phyloP scores from a whole-genome alignment of 2,329 filamentous ascomycete species.

The Sclerotinia spermophila region DNA sequence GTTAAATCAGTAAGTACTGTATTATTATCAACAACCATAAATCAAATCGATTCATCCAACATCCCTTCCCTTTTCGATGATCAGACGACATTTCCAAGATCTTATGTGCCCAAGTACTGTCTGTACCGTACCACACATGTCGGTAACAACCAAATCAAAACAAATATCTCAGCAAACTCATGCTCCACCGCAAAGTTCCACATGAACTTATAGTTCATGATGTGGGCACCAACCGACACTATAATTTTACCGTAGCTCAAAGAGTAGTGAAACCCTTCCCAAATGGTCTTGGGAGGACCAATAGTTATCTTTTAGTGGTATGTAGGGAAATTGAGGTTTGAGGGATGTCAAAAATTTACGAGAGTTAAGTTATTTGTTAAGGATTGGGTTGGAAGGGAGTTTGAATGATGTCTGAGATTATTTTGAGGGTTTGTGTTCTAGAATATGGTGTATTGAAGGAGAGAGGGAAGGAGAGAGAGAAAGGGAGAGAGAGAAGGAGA shows the following conservation, averaged over 20 bases:
- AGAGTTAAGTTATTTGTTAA: no score
- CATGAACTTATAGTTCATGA: neutral
- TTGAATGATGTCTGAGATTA: neutral
- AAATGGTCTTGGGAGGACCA: slow-evolving; percentile 3
- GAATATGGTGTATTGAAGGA: neutral
- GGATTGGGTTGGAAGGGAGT: neutral
- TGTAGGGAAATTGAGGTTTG: slow-evolving; percentile 1
- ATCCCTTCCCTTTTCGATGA: neutral
- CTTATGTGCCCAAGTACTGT: neutral
- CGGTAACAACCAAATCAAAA: neutral
- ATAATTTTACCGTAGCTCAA: neutral
- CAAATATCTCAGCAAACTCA: neutral
- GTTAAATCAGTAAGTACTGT: neutral
- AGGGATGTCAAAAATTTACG: neutral
- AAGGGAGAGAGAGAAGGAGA: neutral
- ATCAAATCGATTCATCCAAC: neutral
- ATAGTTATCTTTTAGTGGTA: slow-evolving; percentile 1
- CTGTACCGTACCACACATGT: neutral
- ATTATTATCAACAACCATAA: neutral
- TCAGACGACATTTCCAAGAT: neutral
- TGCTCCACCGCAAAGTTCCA: neutral
- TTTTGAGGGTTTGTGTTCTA: neutral
- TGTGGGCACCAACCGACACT: neutral
- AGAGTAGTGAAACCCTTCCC: neutral
- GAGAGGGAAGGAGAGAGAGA: neutral